phyloP scores from a whole-genome alignment of 257 asterid genomes.

The Penstemon newberryi region DNA sequence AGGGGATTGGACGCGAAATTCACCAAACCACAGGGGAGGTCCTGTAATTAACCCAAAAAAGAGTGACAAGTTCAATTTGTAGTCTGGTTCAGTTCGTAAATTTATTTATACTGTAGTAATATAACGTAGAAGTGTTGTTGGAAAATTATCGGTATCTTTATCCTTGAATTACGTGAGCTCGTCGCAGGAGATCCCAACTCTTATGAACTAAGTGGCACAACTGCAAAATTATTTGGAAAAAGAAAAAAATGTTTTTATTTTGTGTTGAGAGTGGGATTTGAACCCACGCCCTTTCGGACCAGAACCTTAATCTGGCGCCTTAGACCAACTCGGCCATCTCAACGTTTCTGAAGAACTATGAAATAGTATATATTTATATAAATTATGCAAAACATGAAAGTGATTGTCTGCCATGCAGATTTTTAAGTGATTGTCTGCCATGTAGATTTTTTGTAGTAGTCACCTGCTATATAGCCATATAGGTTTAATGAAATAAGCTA shows the following conservation, averaged over 20 bases:
- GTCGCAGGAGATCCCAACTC: constrained; percentile 6
- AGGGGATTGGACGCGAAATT: too few species aligned
- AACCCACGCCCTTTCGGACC: constrained; percentile 99
- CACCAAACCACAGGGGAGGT: too few species aligned
- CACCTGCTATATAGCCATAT: too few species aligned
- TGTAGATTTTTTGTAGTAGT: too few species aligned
- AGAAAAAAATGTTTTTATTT: too few species aligned
- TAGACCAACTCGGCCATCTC: constrained; percentile 99
- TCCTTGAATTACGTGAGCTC: constrained; percentile 17
- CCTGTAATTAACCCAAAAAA: too few species aligned
- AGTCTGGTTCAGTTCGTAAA: not conserved
- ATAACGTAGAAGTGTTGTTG: not conserved
- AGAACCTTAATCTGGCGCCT: constrained; percentile 99
- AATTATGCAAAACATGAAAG: not conserved
- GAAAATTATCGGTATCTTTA: constrained; percentile 32
- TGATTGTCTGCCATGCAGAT: too few species aligned
- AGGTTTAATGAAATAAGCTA: too few species aligned
- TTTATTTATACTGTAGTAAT: not conserved
- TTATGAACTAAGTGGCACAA: not conserved
- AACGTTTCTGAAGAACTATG: constrained; percentile 26
- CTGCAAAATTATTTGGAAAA: not conserved
- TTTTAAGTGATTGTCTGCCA: too few species aligned
- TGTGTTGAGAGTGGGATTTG: constrained; percentile 90
- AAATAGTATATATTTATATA: not conserved
- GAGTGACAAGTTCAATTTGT: not conserved